Conservation (phyloP, 495 filamentous ascomycete species). For the Neurospora hispaniola region DNA sequence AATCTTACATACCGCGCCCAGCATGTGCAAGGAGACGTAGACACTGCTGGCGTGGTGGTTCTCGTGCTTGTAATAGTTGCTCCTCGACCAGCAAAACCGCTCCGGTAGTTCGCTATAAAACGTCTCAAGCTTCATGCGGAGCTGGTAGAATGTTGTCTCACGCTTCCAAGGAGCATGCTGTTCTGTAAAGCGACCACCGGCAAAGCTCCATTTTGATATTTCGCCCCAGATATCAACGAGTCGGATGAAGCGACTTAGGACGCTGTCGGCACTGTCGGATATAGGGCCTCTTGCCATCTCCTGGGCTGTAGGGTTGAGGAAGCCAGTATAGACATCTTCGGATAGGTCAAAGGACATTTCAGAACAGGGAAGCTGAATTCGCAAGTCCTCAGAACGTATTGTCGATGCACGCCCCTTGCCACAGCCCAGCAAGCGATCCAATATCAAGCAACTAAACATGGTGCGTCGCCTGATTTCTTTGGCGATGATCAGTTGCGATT, state of each 20-base stretch:
- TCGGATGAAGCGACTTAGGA: conserved; percentile 66
- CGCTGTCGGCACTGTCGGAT: conserved; percentile 55
- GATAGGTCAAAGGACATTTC: conserved; percentile 57
- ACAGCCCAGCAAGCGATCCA: conserved; percentile 69
- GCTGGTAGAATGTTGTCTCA: conserved; percentile 49
- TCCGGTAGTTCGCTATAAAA: conserved; percentile 60
- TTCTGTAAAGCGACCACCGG: conserved; percentile 55
- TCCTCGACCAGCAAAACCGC: conserved; percentile 57
- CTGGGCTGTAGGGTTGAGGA: conserved; percentile 23
- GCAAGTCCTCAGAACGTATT: conserved; percentile 55
- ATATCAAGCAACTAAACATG: conserved; percentile 77
- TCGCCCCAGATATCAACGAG: conserved; percentile 71
- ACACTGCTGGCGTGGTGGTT: conserved; percentile 61
- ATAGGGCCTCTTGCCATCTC: conserved; percentile 26
- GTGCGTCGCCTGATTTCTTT: conserved; percentile 72
- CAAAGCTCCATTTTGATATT: conserved; percentile 65
- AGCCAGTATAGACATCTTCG: conserved; percentile 53
- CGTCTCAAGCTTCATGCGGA: conserved; percentile 48
- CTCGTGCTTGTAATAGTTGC: conserved; percentile 74
- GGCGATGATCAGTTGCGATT: conserved; percentile 46
- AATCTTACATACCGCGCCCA: conserved; percentile 65
- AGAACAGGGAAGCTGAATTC: conserved; percentile 56
- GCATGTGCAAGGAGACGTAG: conserved; percentile 69
- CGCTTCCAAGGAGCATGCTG: conserved; percentile 52
- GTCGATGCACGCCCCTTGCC: conserved; percentile 65